phyloP scores from a whole-genome alignment of 2,329 filamentous ascomycete genomes.

The Calonectria hawksworthii region DNA sequence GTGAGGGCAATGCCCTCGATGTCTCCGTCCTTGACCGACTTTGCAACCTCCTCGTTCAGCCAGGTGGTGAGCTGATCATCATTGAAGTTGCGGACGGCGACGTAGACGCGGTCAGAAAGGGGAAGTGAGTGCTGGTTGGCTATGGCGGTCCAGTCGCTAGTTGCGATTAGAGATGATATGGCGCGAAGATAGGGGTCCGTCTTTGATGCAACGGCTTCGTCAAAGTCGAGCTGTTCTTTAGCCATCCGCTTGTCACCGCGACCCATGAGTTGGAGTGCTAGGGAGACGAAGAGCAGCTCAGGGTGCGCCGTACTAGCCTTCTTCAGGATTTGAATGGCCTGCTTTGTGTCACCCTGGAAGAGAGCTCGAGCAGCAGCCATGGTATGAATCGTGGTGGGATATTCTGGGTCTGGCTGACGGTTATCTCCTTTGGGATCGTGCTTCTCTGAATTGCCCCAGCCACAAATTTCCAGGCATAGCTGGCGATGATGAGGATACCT shows the following conservation, averaged over 20 bases:
- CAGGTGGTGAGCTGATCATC: constrained; percentile 76
- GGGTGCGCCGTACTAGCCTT: constrained; percentile 73
- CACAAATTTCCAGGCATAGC: constrained; percentile 81
- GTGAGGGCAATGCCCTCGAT: constrained; percentile 84
- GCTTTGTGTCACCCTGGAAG: constrained; percentile 77
- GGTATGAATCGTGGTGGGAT: constrained; percentile 72
- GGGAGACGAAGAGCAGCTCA: constrained; percentile 77
- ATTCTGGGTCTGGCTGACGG: constrained; percentile 59
- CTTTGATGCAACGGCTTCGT: constrained; percentile 71
- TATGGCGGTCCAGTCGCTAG: constrained; percentile 81
- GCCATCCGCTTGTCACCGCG: constrained; percentile 60
- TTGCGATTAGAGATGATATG: constrained; percentile 83
- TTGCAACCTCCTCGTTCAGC: constrained; percentile 74
- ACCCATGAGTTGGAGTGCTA: constrained; percentile 75
- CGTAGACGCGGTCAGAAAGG: constrained; percentile 79
- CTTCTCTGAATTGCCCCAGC: constrained; percentile 74
- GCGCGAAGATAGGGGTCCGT: constrained; percentile 85
- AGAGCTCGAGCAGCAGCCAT: constrained; percentile 83
- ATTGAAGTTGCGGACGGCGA: constrained; percentile 77
- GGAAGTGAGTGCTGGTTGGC: constrained; percentile 81
- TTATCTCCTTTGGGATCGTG: constrained; percentile 60
- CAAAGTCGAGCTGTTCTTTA: constrained; percentile 69
- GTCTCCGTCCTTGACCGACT: constrained; percentile 75
- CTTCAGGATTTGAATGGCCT: constrained; percentile 79
- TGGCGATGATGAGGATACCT: constrained; percentile 79